These are phyloP conservation scores for Ceratocystis diversiconidia DNA, from an alignment of 2,329 filamentous ascomycete species.

Conservation along the genomic window DNA sequence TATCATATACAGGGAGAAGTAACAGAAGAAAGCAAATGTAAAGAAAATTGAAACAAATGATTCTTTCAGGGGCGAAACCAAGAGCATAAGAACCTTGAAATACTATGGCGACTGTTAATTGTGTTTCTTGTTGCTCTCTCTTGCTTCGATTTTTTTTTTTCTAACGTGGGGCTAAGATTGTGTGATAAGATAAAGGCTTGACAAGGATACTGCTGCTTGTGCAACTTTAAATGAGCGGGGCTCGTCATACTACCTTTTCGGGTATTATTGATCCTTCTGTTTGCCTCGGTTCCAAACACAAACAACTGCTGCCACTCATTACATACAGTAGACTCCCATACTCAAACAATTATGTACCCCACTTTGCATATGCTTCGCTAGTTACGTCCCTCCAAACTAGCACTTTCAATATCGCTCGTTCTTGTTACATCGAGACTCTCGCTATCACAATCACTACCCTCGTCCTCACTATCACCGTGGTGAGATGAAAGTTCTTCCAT, in stretches of 20 bases:
- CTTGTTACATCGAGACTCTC: not conserved
- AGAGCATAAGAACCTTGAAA: not conserved
- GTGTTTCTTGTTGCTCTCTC: not conserved
- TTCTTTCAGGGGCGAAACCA: not conserved
- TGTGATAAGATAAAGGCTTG: slow-evolving; percentile 12
- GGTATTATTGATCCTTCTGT: not conserved
- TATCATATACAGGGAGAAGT: not conserved
- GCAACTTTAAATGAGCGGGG: not conserved
- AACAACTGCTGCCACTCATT: too few relatives aligned
- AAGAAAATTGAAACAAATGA: not conserved
- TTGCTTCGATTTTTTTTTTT: slow-evolving; percentile 11
- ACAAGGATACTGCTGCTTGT: not conserved
- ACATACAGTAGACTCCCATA: too few relatives aligned
- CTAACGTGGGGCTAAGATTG: slow-evolving; percentile 9
- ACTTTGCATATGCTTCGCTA: too few relatives aligned
- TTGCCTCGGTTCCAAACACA: too few relatives aligned
- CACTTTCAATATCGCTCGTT: not conserved
- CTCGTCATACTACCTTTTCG: not conserved
- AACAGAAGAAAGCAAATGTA: not conserved
- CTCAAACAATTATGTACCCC: too few relatives aligned
- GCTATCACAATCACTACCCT: not conserved
- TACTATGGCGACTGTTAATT: not conserved
- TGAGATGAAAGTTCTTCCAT: slow-evolving; percentile 20
- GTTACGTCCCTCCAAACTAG: too few relatives aligned
- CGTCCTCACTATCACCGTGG: slow-evolving; percentile 54